Evolutionary conservation across 768 basidiomycete species (phyloP), one percentile per base, ranked within the genome.

Genomic region (Lentinula edodes): DNA sequence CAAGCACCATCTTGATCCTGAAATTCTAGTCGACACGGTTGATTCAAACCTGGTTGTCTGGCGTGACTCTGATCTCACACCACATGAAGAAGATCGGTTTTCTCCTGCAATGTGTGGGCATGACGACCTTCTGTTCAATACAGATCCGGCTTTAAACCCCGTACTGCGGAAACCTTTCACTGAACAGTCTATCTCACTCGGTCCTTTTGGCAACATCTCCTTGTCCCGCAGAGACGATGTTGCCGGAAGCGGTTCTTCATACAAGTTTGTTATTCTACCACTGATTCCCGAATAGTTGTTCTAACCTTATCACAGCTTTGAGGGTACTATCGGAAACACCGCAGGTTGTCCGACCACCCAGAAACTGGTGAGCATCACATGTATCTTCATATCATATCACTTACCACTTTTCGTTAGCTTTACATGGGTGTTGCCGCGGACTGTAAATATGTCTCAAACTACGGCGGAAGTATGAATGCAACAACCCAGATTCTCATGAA

Each of bases 341-440:
- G 71, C 72, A 3, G 93, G 93, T 5, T 95, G 93, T 71, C 89
- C 91, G 2, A 83, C 72, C 58, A 75, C 80, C 0, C 88, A 89
- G 73, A 84, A 84, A 76, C 83, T 93, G 66, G 85, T 86, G 67
- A 65, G 83, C 75, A 12, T 18, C 23, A 43, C 55, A 10, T 54
- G 6, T 20, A 63, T 28, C 36, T 12, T 34, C n/a, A 46, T 52
- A 32, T 54, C 15, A 12, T 36, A 12, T 38, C 13, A 36, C n/a
- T 45, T 59, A n/a, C 0, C 50, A 16, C 45, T 39, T 52, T 12
- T 45, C 12, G 7, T 32, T 48, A 85, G 83, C 66, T 84, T 28
- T 93, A 88, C 70, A 87, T 94, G 85, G 93, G 93, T 28, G 89
- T 93, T 60, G 93, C 93, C 0, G 88, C 92, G 5, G 93, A 95